A percentile compares a stretch with the other conserved stretches of the same genome.
phyloP scores from a whole-genome alignment of 2,329 filamentous ascomycete species.

The Alternaria gaisen region DNA sequence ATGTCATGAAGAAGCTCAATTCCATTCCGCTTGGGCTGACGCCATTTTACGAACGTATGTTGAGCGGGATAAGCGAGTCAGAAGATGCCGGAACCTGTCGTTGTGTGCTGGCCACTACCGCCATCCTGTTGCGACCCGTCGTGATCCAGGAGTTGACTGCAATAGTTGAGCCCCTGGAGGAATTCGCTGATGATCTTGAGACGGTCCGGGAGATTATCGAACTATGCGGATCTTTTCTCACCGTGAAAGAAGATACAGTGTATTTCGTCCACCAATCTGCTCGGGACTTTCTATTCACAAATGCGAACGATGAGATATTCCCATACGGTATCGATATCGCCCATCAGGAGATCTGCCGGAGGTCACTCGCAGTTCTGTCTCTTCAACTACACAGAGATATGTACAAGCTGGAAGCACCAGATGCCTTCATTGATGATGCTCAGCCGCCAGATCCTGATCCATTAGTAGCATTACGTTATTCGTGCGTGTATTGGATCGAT shows the following conservation, averaged over 20 bases:
- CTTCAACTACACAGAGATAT: neutral
- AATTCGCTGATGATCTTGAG: accelerated
- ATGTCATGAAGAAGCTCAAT: neutral
- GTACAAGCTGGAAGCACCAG: neutral
- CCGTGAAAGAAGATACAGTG: accelerated
- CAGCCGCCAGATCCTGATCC: accelerated
- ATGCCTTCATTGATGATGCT: accelerated
- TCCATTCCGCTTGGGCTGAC: accelerated
- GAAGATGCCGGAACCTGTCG: accelerated
- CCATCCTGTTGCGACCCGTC: accelerated
- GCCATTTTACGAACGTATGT: accelerated
- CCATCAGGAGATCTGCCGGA: neutral
- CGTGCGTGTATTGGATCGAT: neutral
- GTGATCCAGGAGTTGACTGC: accelerated
- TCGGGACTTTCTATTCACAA: accelerated
- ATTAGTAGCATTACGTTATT: neutral
- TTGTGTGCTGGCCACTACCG: neutral
- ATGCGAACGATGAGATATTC: accelerated
- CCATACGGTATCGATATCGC: accelerated
- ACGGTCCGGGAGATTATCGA: neutral
- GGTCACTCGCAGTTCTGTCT: neutral
- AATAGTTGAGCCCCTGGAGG: accelerated
- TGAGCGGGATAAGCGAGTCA: accelerated
- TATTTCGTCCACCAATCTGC: neutral
- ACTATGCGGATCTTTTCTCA: neutral